Evolutionary conservation across 257 asterid genomes (phyloP).

Genomic region (Apocynum venetum): DNA sequence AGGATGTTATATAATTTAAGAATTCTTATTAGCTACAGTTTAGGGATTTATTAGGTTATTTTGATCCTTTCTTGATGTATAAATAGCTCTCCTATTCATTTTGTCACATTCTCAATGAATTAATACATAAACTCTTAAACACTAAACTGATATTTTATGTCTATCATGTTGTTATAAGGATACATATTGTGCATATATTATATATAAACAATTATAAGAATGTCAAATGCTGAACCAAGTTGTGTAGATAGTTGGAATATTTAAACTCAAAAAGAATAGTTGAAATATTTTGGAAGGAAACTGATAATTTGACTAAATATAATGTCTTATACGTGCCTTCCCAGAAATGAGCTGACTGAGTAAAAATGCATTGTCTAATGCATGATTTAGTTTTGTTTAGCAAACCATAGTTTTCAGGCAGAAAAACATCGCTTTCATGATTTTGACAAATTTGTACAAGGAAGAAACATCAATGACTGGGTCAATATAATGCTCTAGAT

Average conservation of each 20-base stretch:
- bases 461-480: slow-evolving; percentile 4
- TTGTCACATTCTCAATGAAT: too few relatives aligned
- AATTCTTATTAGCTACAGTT: too few relatives aligned
- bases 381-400: not conserved
- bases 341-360: not conserved
- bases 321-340: not conserved
- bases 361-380: not conserved
- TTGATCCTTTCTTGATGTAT: too few relatives aligned
- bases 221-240: not conserved
- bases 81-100: too few relatives aligned
- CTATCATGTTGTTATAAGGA: too few relatives aligned
- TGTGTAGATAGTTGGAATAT: not conserved
- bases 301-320: not conserved
- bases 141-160: too few relatives aligned
- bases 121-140: too few relatives aligned
- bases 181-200: too few relatives aligned
- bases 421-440: slow-evolving; percentile 7
- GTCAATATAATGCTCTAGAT: not conserved
- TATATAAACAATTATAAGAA: not conserved
- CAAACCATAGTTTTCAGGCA: not conserved
- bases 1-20: too few relatives aligned
- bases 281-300: not conserved
- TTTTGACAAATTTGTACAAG: not conserved
- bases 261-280: not conserved
- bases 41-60: too few relatives aligned